phyloP scores from a whole-genome alignment of 495 filamentous ascomycete genomes.

The Cladorrhinum samala region DNA sequence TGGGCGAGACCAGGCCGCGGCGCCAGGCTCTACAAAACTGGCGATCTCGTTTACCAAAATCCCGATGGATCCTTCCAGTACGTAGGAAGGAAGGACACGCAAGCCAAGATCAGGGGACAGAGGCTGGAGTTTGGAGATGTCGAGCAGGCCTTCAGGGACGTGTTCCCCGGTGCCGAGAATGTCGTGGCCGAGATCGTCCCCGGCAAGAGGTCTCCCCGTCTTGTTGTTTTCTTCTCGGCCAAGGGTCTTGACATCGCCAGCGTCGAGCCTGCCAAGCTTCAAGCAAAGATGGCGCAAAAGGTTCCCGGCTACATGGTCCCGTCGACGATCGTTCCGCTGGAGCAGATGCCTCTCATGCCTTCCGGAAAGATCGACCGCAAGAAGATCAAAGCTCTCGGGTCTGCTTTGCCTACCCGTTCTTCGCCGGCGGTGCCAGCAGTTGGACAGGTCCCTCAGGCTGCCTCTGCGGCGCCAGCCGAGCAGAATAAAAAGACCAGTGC shows the following conservation, averaged over 20 bases:
- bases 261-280: not conserved
- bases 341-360: conserved; percentile 47
- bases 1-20: conserved; percentile 43
- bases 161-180: conserved; percentile 28
- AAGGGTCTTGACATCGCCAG: not conserved
- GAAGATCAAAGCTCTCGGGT: conserved; percentile 38
- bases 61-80: conserved; percentile 55
- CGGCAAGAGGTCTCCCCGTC: not conserved
- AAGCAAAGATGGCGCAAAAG: conserved; percentile 6
- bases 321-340: conserved; percentile 53
- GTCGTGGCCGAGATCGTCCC: conserved; percentile 34
- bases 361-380: conserved; percentile 60
- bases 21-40: conserved; percentile 61
- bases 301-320: conserved; percentile 56
- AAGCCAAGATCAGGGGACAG: conserved; percentile 62
- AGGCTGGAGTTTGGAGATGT: conserved; percentile 62
- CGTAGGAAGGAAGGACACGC: conserved; percentile 56
- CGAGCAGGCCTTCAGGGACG: conserved; percentile 47
- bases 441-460: not conserved
- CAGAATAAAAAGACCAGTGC: conserved; percentile 6
- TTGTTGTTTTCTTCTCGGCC: not conserved
- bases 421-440: not conserved
- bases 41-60: conserved; percentile 57
- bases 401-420: conserved; percentile 28
- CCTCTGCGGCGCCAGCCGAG: not conserved